phyloP scores from a whole-genome alignment of 805 yeast species.

The Metschnikowia lunata region DNA sequence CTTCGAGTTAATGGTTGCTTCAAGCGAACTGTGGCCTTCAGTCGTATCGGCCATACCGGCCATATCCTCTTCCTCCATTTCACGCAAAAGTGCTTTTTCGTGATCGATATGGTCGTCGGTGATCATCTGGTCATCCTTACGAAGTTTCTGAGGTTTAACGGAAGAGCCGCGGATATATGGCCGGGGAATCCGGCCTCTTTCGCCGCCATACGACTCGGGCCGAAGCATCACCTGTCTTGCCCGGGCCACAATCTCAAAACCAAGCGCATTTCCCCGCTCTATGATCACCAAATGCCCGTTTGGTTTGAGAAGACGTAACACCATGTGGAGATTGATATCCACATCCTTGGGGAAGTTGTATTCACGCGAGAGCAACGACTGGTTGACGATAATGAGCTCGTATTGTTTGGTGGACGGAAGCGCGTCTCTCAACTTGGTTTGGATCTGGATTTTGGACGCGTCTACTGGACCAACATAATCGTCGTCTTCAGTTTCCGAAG shows the following conservation, averaged over 20 bases:
- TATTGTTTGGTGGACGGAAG: conserved; percentile 54
- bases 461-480: conserved; percentile 46
- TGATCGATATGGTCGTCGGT: conserved; percentile 32
- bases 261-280: conserved; percentile 87
- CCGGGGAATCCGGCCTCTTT: conserved; percentile 62
- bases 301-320: conserved; percentile 63
- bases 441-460: conserved; percentile 49
- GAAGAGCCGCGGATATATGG: conserved; percentile 56
- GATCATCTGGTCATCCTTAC: conserved; percentile 33
- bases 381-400: conserved; percentile 80
- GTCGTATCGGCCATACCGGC: no score
- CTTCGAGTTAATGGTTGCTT: conserved; percentile 28
- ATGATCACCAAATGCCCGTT: conserved; percentile 74
- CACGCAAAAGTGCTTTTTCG: conserved; percentile 29
- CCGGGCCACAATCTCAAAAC: conserved; percentile 83
- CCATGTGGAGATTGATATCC: conserved; percentile 58
- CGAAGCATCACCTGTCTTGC: conserved; percentile 89
- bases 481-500: conserved; percentile 7
- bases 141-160: conserved; percentile 35
- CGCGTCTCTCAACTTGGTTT: conserved; percentile 51
- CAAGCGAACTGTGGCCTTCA: conserved; percentile 11
- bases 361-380: conserved; percentile 62
- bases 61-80: conserved; percentile 21
- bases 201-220: conserved; percentile 61
- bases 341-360: conserved; percentile 66